A percentile compares a stretch with the other conserved stretches of the same genome.
Evolutionary conservation across 495 filamentous ascomycete species (phyloP).

Genomic region (Entonaema liquescens): DNA sequence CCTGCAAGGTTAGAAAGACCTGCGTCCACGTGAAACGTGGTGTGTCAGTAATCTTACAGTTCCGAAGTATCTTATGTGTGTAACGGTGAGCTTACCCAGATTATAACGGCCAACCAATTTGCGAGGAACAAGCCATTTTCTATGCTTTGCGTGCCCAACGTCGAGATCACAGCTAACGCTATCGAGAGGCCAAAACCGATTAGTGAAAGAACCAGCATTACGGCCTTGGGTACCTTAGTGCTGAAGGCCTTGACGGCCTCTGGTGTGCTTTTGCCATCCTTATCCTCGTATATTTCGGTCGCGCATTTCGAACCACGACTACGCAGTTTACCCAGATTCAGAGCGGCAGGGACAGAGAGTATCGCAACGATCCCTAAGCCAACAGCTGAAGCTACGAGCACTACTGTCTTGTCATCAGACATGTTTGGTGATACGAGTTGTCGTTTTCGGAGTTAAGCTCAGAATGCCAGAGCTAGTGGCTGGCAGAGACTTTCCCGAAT

Average conservation of each 20-base stretch:
- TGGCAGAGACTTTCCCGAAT: conserved; percentile 4
- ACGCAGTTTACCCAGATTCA: conserved; percentile 43
- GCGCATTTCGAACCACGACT: conserved; percentile 42
- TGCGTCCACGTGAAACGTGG: conserved; percentile 35
- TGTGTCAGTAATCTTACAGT: conserved; percentile 24
- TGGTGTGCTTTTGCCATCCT: conserved; percentile 67
- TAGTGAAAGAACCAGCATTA: conserved; percentile 55
- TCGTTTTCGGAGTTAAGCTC: conserved; percentile 27
- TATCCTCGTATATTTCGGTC: conserved; percentile 64
- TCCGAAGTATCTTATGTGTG: conserved; percentile 16
- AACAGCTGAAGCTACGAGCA: conserved; percentile 44
- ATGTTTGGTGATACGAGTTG: conserved; percentile 33
- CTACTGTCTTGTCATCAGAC: conserved; percentile 41
- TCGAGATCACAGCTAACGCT: conserved; percentile 52
- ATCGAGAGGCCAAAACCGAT: conserved; percentile 58
- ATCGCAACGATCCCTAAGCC: conserved; percentile 50
- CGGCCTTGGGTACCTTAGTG: conserved; percentile 55
- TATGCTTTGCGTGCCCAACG: conserved; percentile 32
- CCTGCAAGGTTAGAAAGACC: conserved; percentile 58
- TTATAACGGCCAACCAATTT: conserved; percentile 53
- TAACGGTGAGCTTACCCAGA: conserved; percentile 57
- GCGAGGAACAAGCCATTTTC: conserved; percentile 43
- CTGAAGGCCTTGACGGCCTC: conserved; percentile 64
- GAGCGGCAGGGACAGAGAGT: conserved; percentile 49
- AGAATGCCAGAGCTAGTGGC: conserved; percentile 27